Evolutionary conservation across 441 rosid species (phyloP).

Genomic region (Arabidopsis hybrid): DNA sequence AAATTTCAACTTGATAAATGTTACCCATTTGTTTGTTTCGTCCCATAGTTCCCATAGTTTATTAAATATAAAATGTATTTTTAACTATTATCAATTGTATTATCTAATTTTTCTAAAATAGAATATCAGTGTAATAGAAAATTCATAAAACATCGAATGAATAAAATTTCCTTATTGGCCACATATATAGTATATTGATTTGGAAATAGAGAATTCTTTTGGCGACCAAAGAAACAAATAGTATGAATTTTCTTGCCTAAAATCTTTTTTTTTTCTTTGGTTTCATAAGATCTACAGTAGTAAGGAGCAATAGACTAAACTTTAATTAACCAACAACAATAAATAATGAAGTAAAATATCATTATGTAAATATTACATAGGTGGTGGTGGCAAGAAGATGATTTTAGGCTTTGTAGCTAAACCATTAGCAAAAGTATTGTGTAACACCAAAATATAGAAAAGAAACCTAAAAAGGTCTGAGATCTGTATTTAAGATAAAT

Average conservation of each 20-base stretch:
- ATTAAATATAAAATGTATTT: background rate
- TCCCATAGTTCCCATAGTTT: background rate
- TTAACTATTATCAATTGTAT: background rate
- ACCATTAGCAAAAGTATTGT: constrained; percentile 28
- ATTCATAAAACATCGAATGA: background rate
- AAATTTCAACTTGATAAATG: background rate
- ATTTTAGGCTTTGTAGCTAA: constrained; percentile 35
- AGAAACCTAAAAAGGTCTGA: constrained; percentile 33
- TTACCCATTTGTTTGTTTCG: background rate
- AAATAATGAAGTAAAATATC: background rate
- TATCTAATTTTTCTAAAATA: background rate
- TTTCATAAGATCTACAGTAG: background rate
- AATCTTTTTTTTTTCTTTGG: background rate
- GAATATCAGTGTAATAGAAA: background rate
- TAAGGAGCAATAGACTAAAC: constrained; percentile 5
- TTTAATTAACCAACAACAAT: background rate
- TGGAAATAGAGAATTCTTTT: background rate
- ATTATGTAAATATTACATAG: background rate
- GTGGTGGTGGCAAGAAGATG: constrained; percentile 29
- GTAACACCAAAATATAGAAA: constrained; percentile 16
- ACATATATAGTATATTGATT: background rate
- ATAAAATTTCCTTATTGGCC: background rate
- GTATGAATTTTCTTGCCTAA: background rate
- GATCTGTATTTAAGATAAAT: constrained; percentile 22
- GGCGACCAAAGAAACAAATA: background rate